phyloP scores from a whole-genome alignment of 1,284 basidiomycete genomes.

The Volvariella volvacea region DNA sequence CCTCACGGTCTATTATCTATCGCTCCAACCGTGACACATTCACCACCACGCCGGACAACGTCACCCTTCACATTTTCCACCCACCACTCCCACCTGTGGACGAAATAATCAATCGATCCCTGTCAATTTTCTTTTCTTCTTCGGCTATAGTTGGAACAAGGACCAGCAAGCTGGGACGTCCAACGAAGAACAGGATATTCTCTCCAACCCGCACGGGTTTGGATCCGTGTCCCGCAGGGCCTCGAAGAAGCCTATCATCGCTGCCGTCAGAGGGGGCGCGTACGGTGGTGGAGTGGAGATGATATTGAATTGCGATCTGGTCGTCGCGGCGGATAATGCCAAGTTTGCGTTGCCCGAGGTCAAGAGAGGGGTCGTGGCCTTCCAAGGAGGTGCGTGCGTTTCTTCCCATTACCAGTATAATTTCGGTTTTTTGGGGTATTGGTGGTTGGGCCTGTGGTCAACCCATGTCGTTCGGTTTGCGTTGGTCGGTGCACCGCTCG shows the following conservation, averaged over 20 bases:
- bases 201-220: conserved; percentile 56
- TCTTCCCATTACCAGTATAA: no score
- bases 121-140: not conserved
- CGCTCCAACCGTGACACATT: no score
- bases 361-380: conserved; percentile 70
- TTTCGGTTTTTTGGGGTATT: not conserved
- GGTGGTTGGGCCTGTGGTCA: no score
- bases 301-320: conserved; percentile 76
- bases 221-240: conserved; percentile 68
- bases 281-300: conserved; percentile 82
- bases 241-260: conserved; percentile 73
- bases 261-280: conserved; percentile 75
- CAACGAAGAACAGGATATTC: conserved; percentile 36
- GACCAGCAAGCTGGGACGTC: conserved; percentile 31
- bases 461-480: no score
- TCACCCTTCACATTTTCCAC: not conserved
- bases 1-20: not conserved
- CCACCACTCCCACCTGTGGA: not conserved
- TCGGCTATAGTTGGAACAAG: conserved; percentile 41
- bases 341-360: conserved; percentile 80
- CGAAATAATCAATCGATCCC: not conserved
- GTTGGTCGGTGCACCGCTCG: no score
- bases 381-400: conserved; percentile 58
- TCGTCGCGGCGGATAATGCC: conserved; percentile 67
- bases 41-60: no score